A percentile compares a stretch with the other conserved stretches of the same genome.
phyloP scores from a whole-genome alignment of 1,284 basidiomycete species.

The Marasmius fiardii region DNA sequence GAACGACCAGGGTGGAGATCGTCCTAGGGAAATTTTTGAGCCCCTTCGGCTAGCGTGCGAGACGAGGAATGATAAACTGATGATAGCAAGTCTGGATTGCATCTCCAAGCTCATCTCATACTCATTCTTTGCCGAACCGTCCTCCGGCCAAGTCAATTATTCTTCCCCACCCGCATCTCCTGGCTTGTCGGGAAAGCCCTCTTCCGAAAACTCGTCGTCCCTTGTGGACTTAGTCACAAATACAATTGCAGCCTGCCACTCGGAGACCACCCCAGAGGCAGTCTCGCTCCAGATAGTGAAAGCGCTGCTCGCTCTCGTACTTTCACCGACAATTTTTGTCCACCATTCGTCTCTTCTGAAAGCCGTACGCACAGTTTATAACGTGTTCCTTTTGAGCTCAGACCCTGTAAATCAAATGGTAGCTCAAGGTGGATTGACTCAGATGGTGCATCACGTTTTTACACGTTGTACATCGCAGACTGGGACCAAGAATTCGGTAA shows the following conservation, averaged over 20 bases:
- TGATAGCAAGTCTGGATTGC: conserved; percentile 94
- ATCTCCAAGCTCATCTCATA: conserved; percentile 96
- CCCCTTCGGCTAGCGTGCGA: conserved; percentile 92
- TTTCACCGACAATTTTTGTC: conserved; percentile 83
- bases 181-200: conserved; percentile 39
- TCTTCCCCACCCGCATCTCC: conserved; percentile 74
- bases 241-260: conserved; percentile 91
- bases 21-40: conserved; percentile 86
- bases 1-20: conserved; percentile 64
- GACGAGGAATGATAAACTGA: conserved; percentile 86
- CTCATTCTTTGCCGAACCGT: conserved; percentile 84
- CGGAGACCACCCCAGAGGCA: conserved; percentile 81
- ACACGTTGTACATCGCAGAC: conserved; percentile 56
- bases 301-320: conserved; percentile 82
- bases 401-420: conserved; percentile 94
- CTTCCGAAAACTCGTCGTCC: conserved; percentile 52
- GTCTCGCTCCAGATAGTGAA: conserved; percentile 96
- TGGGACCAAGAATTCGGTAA: conserved; percentile 14
- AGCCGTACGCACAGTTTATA: conserved; percentile 95
- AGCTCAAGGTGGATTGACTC: conserved; percentile 92
- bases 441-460: conserved; percentile 97
- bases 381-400: conserved; percentile 87
- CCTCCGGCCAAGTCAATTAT: conserved; percentile 32
- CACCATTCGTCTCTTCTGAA: conserved; percentile 94
- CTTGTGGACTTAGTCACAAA: conserved; percentile 90